Evolutionary conservation across 495 filamentous ascomycete genomes (phyloP), one percentile per base, ranked within the genome.

Genomic region (Hyaloscypha hepaticicola): DNA sequence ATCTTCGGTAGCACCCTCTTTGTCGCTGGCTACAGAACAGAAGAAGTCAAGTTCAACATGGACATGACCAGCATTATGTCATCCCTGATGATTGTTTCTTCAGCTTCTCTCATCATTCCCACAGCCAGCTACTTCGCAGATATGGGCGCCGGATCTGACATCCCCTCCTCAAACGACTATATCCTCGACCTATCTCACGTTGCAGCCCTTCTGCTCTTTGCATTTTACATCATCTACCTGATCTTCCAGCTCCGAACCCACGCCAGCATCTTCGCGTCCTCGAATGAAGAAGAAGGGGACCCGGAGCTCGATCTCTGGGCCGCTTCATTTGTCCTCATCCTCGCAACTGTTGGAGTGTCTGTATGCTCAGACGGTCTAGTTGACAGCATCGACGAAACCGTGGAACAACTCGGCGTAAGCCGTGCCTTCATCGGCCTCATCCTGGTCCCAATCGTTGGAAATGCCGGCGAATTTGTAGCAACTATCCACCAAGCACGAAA

Each of bases 401-500:
- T 72, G 21, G 63, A 69, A 33, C 55, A 62, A 24, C 60, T 67
- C 41, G 50, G 67, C 58, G 41, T 75, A 19, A 71, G 68, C 41
- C 55, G 58, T 28, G 62, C 72, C 8, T 96, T 96, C 69, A 90
- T 96, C 70, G 91, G 92, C 60, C 78, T 96, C 8, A 95, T 96
- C 72, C 86, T 96, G 61, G 77, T 96, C 0, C 92, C 92, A n/a
- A 92, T 96, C 66, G 90, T 96, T 9, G 90, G 91, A 59, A 96
- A 96, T 68, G 90, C 92, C 0, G 92, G 90, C 1, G 91, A 96
- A 78, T 90, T 94, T 78, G 88, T 93, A 8, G 94, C 90, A 2
- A 89, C 91, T 1, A 88, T 96, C 51, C 88, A 85, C 29, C 90
- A 93, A 14, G 91, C 92, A 5, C 82, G 85, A 70, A 96, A 95